Evolutionary conservation across 2,329 filamentous ascomycete genomes (phyloP), one percentile per base, ranked within the genome.

Genomic region (Tetracladium maxilliforme): DNA sequence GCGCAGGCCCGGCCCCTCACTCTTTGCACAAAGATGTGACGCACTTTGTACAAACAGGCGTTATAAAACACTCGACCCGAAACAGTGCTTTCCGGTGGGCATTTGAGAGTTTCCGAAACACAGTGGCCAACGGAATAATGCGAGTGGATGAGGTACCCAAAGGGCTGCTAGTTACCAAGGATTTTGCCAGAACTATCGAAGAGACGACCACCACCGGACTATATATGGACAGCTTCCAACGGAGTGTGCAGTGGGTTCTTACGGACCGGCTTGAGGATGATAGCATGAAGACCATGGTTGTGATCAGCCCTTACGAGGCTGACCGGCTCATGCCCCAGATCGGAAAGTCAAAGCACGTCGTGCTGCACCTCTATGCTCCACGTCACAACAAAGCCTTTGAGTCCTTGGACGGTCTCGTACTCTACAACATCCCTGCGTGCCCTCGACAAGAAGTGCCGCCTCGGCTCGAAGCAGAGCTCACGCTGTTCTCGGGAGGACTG

Each of bases 401-500:
- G 4, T 28, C 53, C 3, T 40, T 72, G 1, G 61, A 72, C 22
- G 24, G 39, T 1, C 44, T 74, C 0, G 30, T 44, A 2, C 45
- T 70, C 2, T 63, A 53, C 35, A 51, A 43, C 2, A 28, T 58
- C 2, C 52, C 55, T 1, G 19, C 21, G 19, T 41, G 0, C 30
- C 32, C 3, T 6, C 2, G 1, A 32, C 36, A 12, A 31, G 23
- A 6, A 28, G 42, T 4, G 38, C 34, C 9, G 41, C 36, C 7
- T 39, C 28, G 24, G 33, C 11, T 14, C 9, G 0, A n/a, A 25
- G 45, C 53, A 1, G 53, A 67, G 28, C 53, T 82, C 0, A 74
- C 76, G 21, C 45, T 82, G 0, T 81, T 83, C 27, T 54, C 77
- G 0, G 77, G 76, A 0, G 70, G 77, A 27, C 52, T 81, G 0